phyloP scores from a whole-genome alignment of 2,329 filamentous ascomycete species.

The Colletotrichum spaethianum region DNA sequence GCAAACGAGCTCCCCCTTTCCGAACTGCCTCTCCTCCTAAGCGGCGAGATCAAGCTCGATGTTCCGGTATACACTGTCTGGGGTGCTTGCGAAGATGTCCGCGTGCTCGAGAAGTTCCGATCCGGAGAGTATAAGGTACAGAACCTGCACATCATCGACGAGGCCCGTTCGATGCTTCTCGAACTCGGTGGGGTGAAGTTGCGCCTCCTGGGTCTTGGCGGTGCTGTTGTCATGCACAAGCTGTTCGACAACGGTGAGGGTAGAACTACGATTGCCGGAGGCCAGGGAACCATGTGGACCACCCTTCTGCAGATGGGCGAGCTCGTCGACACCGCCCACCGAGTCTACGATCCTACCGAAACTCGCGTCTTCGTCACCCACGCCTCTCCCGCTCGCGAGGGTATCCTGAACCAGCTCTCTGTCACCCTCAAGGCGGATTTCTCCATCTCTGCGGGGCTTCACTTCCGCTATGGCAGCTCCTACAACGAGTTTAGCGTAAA shows the following conservation, averaged over 20 bases:
- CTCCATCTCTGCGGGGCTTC: conserved; percentile 95
- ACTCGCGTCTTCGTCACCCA: conserved; percentile 97
- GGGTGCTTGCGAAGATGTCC: conserved; percentile 98
- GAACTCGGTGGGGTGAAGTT: conserved; percentile 97
- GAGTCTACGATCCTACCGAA: conserved; percentile 98
- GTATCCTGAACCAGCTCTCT: conserved; percentile 96
- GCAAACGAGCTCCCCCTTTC: conserved; percentile 90
- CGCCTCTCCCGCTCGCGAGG: conserved; percentile 95
- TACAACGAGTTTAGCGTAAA: conserved; percentile 99
- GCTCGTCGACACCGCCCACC: conserved; percentile 96
- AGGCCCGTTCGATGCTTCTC: conserved; percentile 94
- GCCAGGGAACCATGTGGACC: conserved; percentile 99
- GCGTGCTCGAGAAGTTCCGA: conserved; percentile 96
- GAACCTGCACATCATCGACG: conserved; percentile 98
- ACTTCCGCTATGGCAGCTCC: conserved; percentile 98
- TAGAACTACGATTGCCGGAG: conserved; percentile 96
- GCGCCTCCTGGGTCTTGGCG: conserved; percentile 91
- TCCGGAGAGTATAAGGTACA: conserved; percentile 98
- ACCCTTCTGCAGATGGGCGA: conserved; percentile 98
- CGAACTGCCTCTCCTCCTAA: conserved; percentile 90
- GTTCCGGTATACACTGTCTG: conserved; percentile 99
- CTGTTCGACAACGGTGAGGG: conserved; percentile 99
- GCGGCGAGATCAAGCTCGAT: conserved; percentile 90
- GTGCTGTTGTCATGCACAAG: conserved; percentile 99
- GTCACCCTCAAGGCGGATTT: conserved; percentile 98